Evolutionary conservation across 225 moss, liverwort and hornwort genomes (phyloP), one percentile per base, ranked within the genome.

Genomic region (Pseudisothecium myosuroides): DNA sequence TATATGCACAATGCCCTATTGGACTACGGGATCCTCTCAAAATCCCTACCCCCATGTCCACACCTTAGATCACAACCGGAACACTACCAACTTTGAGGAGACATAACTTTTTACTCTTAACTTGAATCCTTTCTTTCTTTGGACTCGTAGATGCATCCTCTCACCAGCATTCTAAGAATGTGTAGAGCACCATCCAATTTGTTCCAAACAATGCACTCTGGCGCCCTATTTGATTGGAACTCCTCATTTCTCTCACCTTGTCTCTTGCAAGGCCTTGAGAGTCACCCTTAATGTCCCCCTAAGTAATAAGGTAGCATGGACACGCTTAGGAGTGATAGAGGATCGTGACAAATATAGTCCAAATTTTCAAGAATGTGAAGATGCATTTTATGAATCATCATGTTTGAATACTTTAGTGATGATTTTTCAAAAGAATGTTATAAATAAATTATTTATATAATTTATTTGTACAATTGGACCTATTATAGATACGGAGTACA

Each of bases 121-220:
- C 1, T 65, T 19, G 2, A 3, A 65, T 36, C 19, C 10, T 18
- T 10, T 2, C 1, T 1, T 20, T 67, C 5, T 37, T 67, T 20
- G 6, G 20, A 20, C 11, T 11, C 1, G 37, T 37, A 6, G 6
- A 67, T 20, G 66, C 11, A 4, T 3, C 0, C 3, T n/a, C 4
- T 37, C 37, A 37, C 20, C 4, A 37, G 4, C 11, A 20, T 66
- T 66, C 11, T 37, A 21, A 65, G 10, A 1, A 36, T 65, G 19
- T 36, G 1, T 10, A 36, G 5, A 2, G 34, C 9, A 3, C 65
- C 36, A 65, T 5, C 5, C 18, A 65, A 10, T 19, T 36, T 65
- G 5, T 65, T 10, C 5, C 4, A 18, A 18, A 3, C 5, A 10
- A 0, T 17, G 2, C 0, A 1, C 5, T 12, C 3, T 2, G 1